Evolutionary conservation across 108 stramenopile species (phyloP).

Genomic region (Nannochloropsis salina): DNA sequence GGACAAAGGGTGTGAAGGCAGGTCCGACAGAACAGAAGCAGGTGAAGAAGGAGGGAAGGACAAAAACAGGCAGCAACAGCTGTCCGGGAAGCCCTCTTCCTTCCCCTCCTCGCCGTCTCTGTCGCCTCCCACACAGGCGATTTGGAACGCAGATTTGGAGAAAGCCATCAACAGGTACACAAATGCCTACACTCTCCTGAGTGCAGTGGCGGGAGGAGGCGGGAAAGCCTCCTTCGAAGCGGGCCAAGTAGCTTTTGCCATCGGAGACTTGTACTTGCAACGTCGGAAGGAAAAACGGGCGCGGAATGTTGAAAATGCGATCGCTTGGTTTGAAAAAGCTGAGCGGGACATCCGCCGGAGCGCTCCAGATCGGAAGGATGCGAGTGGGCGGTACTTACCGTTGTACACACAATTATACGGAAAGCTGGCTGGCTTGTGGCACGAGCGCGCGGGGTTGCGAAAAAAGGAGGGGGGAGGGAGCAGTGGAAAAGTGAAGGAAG

Average conservation of each 20-base stretch:
- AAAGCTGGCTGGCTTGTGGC: background rate
- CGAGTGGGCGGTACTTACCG: background rate
- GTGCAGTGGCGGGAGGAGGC: background rate
- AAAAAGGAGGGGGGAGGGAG: background rate
- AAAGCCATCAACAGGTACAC: conserved; percentile 13
- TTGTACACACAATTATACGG: background rate
- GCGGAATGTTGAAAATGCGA: background rate
- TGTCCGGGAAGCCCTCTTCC: background rate
- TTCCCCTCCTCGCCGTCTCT: background rate
- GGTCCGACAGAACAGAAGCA: background rate
- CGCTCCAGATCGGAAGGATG: background rate
- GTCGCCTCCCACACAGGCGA: background rate
- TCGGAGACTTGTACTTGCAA: background rate
- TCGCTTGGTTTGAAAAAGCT: background rate
- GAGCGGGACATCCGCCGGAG: background rate
- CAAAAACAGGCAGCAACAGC: too few relatives aligned
- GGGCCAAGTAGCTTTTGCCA: background rate
- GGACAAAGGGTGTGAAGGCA: background rate
- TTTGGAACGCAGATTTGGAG: background rate
- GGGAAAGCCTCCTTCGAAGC: background rate
- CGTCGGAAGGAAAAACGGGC: background rate
- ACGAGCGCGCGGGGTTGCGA: background rate
- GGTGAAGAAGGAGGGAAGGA: background rate
- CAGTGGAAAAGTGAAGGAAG: background rate
- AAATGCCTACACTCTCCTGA: background rate